Evolutionary conservation across 2,329 filamentous ascomycete genomes (phyloP), one percentile per base, ranked within the genome.

Genomic region (Cordyceps javanica): DNA sequence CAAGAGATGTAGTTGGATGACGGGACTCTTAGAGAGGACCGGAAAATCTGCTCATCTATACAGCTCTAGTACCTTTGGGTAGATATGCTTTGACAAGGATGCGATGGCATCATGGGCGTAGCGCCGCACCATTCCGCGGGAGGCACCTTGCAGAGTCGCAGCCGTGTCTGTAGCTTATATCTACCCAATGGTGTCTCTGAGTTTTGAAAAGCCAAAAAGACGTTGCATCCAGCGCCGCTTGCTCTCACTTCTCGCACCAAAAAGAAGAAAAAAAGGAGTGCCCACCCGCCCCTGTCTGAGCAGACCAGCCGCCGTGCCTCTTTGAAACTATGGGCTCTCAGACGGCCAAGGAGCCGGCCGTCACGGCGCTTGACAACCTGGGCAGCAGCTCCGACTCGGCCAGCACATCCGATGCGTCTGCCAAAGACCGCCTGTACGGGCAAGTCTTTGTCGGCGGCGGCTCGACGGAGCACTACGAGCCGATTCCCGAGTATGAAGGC

Each of bases 401-500:
- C 45, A 49, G 45, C 55, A 42, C 38, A 5, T 57, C 55, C 6
- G 55, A 50, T 10, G 34, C 26, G 5, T 45, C 55, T 5, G 8
- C 26, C 34, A 57, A 57, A 19, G 34, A 44, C 10, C 10, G 14
- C 5, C 8, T 45, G 14, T 25, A 48, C 4, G 38, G 36, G 5
- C 50, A 26, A 28, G 55, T 57, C 13, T 59, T 55, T 51, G 26
- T 52, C 10, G 19, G 13, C n/a, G 51, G 57, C 25, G 57, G 41
- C 14, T 49, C 42, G 14, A 42, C 46, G 26, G 32, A 53, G 28
- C 68, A 69, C 36, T 81, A 82, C 62, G 73, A 74, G 59, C 81
- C 80, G 0, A 77, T 82, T n/a, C 74, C 75, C 2, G 69, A 69
- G 7, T 86, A 84, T 63, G 83, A 87, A 63, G 81, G 82, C 3